A percentile compares a stretch with the other conserved stretches of the same genome.
phyloP scores from a whole-genome alignment of 2,329 filamentous ascomycete genomes.

The Drechslerella coelobrocha region DNA sequence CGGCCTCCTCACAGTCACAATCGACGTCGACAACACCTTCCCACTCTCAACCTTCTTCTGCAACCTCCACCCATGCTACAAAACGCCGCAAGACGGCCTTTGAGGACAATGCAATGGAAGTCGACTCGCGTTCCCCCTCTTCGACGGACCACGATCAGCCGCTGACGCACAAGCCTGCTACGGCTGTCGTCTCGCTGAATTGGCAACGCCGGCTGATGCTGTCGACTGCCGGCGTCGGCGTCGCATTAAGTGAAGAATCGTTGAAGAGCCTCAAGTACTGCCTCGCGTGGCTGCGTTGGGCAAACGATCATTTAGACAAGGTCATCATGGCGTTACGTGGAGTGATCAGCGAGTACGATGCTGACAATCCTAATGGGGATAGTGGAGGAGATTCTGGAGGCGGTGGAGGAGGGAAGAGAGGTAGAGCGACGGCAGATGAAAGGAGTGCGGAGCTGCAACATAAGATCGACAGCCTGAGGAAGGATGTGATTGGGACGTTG shows the following conservation, averaged over 20 bases:
- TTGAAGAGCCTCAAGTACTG: constrained; percentile 84
- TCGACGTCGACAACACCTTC: constrained; percentile 56
- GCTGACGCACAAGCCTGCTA: constrained; percentile 52
- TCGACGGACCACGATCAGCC: constrained; percentile 56
- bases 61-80: constrained; percentile 56
- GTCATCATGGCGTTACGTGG: constrained; percentile 76
- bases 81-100: constrained; percentile 68
- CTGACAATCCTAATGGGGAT: constrained; percentile 56
- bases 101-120: constrained; percentile 56
- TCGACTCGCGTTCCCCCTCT: constrained; percentile 54
- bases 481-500: constrained; percentile 77
- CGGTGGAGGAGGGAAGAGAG: constrained; percentile 51
- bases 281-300: constrained; percentile 77
- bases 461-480: constrained; percentile 71
- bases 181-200: constrained; percentile 59
- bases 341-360: constrained; percentile 81
- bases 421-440: constrained; percentile 55
- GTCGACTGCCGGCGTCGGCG: constrained; percentile 86
- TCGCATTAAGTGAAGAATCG: constrained; percentile 89
- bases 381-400: constrained; percentile 51
- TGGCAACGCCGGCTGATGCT: constrained; percentile 88
- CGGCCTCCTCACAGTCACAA: constrained; percentile 32
- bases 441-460: constrained; percentile 65
- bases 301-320: constrained; percentile 79
- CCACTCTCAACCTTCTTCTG: constrained; percentile 56